Percentiles rank a stretch among this genome's conserved stretches.
Conservation (phyloP, 345 rosid genomes). For the Eucalyptus virginea region DNA sequence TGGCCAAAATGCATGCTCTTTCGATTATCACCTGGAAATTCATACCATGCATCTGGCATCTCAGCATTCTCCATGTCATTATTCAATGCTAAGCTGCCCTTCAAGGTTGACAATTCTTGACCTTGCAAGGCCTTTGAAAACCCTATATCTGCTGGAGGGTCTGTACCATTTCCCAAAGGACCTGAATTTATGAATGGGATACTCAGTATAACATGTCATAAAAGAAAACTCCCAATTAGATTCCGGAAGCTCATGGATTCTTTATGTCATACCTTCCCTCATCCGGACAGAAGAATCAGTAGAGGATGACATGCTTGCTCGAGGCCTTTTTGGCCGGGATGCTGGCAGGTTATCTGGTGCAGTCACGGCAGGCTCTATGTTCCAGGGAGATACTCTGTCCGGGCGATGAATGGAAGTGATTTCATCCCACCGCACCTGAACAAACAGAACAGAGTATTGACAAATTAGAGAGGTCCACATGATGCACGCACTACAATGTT, state of each 20-base stretch:
- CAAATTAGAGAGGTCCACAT: not conserved
- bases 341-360: constrained; percentile 30
- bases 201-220: not conserved
- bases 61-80: constrained; percentile 13
- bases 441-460: not conserved
- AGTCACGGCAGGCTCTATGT: constrained; percentile 29
- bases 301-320: constrained; percentile 15
- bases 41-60: constrained; percentile 8
- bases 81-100: constrained; percentile 13
- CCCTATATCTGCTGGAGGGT: constrained; percentile 19
- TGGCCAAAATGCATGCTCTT: constrained; percentile 6
- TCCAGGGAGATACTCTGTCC: constrained; percentile 50
- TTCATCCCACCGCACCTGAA: constrained; percentile 54
- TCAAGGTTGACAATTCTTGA: constrained; percentile 32
- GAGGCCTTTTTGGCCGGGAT: constrained; percentile 32
- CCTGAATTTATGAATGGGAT: constrained; percentile 1
- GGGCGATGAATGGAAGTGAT: constrained; percentile 25
- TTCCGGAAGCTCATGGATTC: not conserved
- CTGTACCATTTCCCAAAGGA: constrained; percentile 21
- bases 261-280: constrained; percentile 18
- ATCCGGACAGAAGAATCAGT: constrained; percentile 19
- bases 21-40: constrained; percentile 15
- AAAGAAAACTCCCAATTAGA: not conserved
- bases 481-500: not conserved
- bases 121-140: constrained; percentile 41